Evolutionary conservation across 2,329 filamentous ascomycete genomes (phyloP), one percentile per base, ranked within the genome.

Genomic region (Aspergillus transmontanensis): DNA sequence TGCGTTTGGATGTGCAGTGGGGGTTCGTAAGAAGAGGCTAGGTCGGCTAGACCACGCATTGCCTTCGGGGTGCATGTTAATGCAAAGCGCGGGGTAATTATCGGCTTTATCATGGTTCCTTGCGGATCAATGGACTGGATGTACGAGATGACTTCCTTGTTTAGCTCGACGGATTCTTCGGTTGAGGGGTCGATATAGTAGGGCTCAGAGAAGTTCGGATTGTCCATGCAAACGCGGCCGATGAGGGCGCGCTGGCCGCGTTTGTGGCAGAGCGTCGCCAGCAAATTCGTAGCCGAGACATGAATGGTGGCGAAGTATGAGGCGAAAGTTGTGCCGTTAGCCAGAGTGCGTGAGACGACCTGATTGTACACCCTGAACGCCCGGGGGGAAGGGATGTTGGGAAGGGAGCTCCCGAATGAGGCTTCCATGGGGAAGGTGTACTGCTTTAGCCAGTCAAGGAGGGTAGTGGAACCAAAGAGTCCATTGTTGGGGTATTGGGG

Each of bases 391-490:
- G 73, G 72, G 26, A 69, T 61, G 21, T 64, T 60, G 46, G 74
- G 64, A 46, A 68, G 51, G 5, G 60, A 61, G 12, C 71, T 70
- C 7, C 84, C 80, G 64, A 97, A 87, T 11, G 90, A 93, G 1
- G 89, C 84, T 79, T 99, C 95, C 66, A 97, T 86, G 0, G 95
- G 95, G 74, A 98, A 99, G 0, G 95, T 99, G 81, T 99, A 98
- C 19, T 85, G 95, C 71, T 94, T 87, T 6, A 99, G 84, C 95
- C 95, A 99, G 79, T 95, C 90, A 16, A 99, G 86, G 36, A 99
- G 88, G 0, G 94, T 97, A 0, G 92, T 90, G 68, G 94, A 95
- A 72, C 95, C 95, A 75, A 98, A 98, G 67, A 99, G 90, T 63
- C 95, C 95, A 1, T 88, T 87, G 74, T 99, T 99, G 62, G 94